Evolutionary conservation across 2,329 filamentous ascomycete species (phyloP), one percentile per base, ranked within the genome.

Genomic region (Exserohilum turcica): DNA sequence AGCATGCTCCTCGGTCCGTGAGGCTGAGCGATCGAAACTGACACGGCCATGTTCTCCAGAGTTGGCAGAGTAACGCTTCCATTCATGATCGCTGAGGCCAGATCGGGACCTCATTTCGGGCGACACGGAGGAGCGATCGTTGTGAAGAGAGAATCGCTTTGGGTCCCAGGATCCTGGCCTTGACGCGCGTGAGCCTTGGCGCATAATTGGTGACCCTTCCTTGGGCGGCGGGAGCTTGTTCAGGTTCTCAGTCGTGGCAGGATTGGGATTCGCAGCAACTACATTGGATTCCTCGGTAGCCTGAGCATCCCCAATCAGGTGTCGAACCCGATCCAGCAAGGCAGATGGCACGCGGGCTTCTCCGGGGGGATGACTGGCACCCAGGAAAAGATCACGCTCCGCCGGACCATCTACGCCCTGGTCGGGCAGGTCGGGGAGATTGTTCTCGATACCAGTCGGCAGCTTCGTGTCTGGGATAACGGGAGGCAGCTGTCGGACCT

Each of bases 1-100:
- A 13, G 70, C 71, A 53, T 74, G 72, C 46, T 75, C 73, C 27
- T 74, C 60, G 73, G 70, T 63, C 68, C 74, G 57, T 62, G 73
- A 68, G 29, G 68, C 73, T 19, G 74, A 65, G 18, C 70, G 60
- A 67, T 74, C 63, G 66, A 74, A 59, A 63, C 74, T 70, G 59
- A 77, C 57, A 61, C 71, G 64, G 57, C 74, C 52, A 61, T 68
- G 57, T 52, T 70, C 61, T 28, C 70, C 67, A 10, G 67, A 61
- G n/a, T 70, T 61, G 31, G 70, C 67, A 10, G 67, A 61, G 13
- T 68, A 65, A 21, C 67, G 59, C n/a, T 63, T 62, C 61, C 65
- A 69, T 29, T 74, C 72, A 33, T 63, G 63, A 56, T 38, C 27
- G n/a, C 72, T 67, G 15, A 65, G 40, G 37, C 61, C 65, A 6